Conservation (phyloP, 805 yeast species). For the Saccharomycopsis selenospora region DNA sequence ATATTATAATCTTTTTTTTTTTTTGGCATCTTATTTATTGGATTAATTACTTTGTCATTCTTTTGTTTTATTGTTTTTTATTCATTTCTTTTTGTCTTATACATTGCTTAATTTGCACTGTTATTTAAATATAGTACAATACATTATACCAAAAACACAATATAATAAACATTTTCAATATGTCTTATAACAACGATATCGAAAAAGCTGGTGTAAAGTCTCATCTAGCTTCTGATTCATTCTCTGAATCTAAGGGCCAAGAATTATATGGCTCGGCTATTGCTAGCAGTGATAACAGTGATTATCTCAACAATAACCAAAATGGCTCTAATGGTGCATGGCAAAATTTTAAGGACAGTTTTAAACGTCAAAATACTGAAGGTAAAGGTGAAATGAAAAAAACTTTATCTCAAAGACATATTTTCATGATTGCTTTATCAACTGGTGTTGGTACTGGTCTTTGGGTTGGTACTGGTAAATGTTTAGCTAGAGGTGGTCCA, state of each 20-base stretch:
- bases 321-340: conserved; percentile 14
- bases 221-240: background rate
- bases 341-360: conserved; percentile 17
- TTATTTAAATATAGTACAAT: background rate
- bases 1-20: too few species aligned
- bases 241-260: background rate
- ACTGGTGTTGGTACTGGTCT: conserved; percentile 81
- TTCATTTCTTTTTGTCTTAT: background rate
- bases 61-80: too few species aligned
- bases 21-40: too few species aligned
- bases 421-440: conserved; percentile 73
- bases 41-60: too few species aligned
- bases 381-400: conserved; percentile 26
- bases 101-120: background rate
- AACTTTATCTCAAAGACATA: conserved; percentile 38
- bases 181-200: background rate
- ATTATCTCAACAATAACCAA: conserved; percentile 2
- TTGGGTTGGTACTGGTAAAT: conserved; percentile 49
- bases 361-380: conserved; percentile 15
- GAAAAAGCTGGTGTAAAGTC: background rate
- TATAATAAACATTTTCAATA: background rate
- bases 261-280: background rate
- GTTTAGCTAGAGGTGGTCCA: conserved; percentile 40
- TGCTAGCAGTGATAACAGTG: background rate
- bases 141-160: background rate